Base-by-base conservation (phyloP, 2,329 filamentous ascomycete species). In the Penicillium sumatraense region DNA sequence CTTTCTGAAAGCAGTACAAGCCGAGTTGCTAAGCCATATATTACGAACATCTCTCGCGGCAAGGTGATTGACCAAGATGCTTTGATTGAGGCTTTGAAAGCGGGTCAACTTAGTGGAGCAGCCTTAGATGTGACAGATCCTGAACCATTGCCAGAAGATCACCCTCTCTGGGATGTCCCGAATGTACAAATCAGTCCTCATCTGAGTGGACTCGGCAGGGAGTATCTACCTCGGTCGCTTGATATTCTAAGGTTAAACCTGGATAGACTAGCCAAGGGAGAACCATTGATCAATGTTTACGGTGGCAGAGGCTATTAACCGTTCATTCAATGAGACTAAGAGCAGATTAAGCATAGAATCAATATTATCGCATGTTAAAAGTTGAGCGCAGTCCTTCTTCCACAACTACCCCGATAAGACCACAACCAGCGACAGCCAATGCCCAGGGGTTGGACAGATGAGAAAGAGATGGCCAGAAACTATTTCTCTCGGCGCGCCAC, bases 61-160 rank as follows among this genome's bases (percentile, higher is more conserved):
- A 76, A 77, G 29, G 82, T 89, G 38, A 71, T 90, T 13, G 79
- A 88, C 49, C 83, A 86, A 59, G 73, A 81, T 2, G 87, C 84
- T 1, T 69, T 93, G 48, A 81, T 91, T 16, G 76, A 77, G 1
- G 87, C 88, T 0, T 74, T 93, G 10, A 74, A 83, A 36, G 61
- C 59, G 0, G 81, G 80, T 0, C 78, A 80, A 2, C 67, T 90
- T 26, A 72, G 78, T 3, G 90, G 90, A 26, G 90, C 90, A 0
- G 89, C 89, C 1, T 73, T 93, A 36, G 90, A 93, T 68, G 90
- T 93, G 1, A 89, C 89, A 1, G 89, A 93, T 57, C 90, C 90
- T 0, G 90, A 93, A 71, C 90, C 90, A 0, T 70, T 93, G 59
- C 89, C 89, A 0, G 73, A 79, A 2, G 83, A 87, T 4, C 85